Evolutionary conservation across 148 eudicot genomes (phyloP).

Genomic region (Mesembryanthemum crystallinum): DNA sequence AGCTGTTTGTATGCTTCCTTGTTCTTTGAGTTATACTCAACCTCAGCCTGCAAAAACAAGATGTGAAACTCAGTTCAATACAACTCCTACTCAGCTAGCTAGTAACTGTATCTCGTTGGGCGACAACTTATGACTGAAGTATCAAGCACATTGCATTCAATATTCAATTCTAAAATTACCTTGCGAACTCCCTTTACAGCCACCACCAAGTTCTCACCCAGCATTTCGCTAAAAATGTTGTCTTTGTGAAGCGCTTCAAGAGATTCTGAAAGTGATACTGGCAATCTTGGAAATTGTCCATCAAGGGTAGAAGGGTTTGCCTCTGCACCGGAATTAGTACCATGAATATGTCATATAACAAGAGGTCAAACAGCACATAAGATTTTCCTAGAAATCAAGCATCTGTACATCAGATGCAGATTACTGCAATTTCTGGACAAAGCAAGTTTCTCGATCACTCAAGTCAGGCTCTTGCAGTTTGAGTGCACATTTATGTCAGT

Average conservation of each 20-base stretch:
- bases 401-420: too few relatives aligned
- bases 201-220: constrained; percentile 60
- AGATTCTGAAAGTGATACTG: constrained; percentile 70
- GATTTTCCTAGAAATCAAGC: too few relatives aligned
- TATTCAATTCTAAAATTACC: constrained; percentile 39
- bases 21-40: constrained; percentile 42
- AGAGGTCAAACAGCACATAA: not conserved
- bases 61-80: not conserved
- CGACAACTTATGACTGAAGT: not conserved
- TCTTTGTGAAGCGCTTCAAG: constrained; percentile 70
- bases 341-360: not conserved
- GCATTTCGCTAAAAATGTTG: constrained; percentile 41
- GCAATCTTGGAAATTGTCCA: constrained; percentile 57
- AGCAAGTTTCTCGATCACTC: not conserved
- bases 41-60: constrained; percentile 55
- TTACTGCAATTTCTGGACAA: not conserved
- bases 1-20: constrained; percentile 57
- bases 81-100: not conserved
- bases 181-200: constrained; percentile 75
- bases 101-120: not conserved
- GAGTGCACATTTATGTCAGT: not conserved
- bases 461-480: too few relatives aligned
- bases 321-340: constrained; percentile 42
- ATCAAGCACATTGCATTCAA: not conserved
- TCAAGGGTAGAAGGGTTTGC: constrained; percentile 58